Percentiles rank a stretch among this genome's conserved stretches.
Conservation (phyloP, 1,139 yeast genomes). For the Meyerozyma smithsonii region DNA sequence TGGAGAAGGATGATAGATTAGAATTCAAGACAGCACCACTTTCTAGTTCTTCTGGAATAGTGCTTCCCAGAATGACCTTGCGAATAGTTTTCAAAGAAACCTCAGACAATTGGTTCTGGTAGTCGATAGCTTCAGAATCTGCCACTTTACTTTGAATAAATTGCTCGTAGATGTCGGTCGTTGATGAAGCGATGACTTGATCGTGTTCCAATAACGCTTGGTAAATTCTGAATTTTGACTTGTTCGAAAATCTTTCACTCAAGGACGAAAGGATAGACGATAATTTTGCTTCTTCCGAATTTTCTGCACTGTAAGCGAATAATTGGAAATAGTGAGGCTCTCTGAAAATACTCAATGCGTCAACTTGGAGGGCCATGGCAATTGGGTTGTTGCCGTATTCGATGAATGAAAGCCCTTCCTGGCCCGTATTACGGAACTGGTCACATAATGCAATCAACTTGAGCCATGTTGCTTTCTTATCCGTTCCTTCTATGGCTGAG, state of each 20-base stretch:
- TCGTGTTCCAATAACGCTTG: conserved; percentile 11
- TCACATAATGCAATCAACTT: conserved; percentile 60
- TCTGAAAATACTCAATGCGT: conserved; percentile 32
- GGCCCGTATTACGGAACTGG: conserved; percentile 56
- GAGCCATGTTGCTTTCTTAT: conserved; percentile 36
- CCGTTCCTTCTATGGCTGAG: not conserved
- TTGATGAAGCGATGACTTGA: conserved; percentile 14
- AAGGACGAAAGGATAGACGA: conserved; percentile 20
- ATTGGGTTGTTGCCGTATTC: not conserved
- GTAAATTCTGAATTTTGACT: conserved; percentile 21
- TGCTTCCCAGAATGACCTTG: not conserved
- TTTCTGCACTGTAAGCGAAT: conserved; percentile 8
- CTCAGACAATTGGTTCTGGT: not conserved
- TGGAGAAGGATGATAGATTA: conserved; percentile 13
- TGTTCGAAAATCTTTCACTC: conserved; percentile 21
- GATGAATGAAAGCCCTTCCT: conserved; percentile 37
- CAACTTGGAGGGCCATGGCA: conserved; percentile 21
- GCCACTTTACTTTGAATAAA: conserved; percentile 17
- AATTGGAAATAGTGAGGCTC: conserved; percentile 31
- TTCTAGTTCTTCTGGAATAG: not conserved
- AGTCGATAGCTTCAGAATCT: conserved; percentile 15
- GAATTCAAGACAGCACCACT: not conserved
- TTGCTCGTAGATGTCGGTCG: conserved; percentile 18
- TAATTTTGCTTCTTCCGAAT: conserved; percentile 14
- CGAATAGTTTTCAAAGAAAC: not conserved